Base-by-base conservation (phyloP, 2,329 filamentous ascomycete species). In the Fusarium anguioides region DNA sequence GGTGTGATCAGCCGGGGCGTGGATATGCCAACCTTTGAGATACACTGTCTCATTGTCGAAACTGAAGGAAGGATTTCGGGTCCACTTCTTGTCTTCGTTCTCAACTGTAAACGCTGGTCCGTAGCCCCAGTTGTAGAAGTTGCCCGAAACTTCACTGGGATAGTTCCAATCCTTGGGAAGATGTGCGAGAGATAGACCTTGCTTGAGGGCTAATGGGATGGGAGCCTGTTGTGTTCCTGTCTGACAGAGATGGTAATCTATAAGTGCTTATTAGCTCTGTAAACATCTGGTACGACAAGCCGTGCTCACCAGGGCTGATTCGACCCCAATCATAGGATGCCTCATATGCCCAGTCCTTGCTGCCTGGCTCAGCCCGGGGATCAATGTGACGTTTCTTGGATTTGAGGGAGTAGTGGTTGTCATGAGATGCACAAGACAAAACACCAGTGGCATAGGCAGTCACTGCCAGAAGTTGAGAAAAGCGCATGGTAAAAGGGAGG, bases 91-190 rank as follows among this genome's bases (percentile, higher is more conserved):
- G 2, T 70, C 56, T 4, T 70, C 64, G 4, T 70, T 64, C 5
- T 53, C 41, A 8, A 71, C 41, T 0, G 68, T 70, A 15, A 69
- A 70, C 2, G 68, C 68, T 2, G 61, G 60, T 0, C 68, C 68
- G 3, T 70, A 70, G 1, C 60, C 64, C 68, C 68, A 70, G 35
- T 70, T 70, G 41, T 49, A 69, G 35, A 69, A 70, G 7, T 68
- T 64, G 4, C 68, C 68, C 1, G 53, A 37, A 14, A 57, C 10
- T 0, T 58, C 23, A 5, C 11, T 14, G 1, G 68, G 64, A 8
- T 71, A 70, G 4, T 57, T 24, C 56, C 66, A 70, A 0, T 27
- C 3, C 6, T 42, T 58, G 10, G 49, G 55, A 8, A 68, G 8
- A 14, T 70, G 67, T 7, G 70, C 56, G 1, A 70, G 47, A 4